These are phyloP conservation scores for Carex sylvatica DNA, from an alignment of 202 grass and related monocot species.

Conservation along the genomic window DNA sequence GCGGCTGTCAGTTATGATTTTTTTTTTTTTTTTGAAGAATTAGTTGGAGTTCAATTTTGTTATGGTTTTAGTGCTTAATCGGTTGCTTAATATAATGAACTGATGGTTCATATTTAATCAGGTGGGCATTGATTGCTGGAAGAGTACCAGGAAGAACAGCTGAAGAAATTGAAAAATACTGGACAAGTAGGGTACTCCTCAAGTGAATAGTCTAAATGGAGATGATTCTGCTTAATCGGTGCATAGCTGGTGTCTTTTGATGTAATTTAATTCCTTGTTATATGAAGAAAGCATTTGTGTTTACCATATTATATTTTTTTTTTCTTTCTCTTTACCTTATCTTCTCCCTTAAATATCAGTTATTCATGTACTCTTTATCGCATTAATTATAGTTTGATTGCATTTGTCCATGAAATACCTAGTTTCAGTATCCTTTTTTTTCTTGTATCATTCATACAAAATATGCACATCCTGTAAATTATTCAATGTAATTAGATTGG, in stretches of 20 bases:
- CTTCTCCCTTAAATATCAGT: background rate
- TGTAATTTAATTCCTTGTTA: background rate
- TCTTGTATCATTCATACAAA: too few relatives aligned
- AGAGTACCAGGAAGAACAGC: slow-evolving; percentile 48
- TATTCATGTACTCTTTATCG: background rate
- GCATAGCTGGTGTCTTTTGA: background rate
- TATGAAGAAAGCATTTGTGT: background rate
- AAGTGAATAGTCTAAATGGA: slow-evolving; percentile 18
- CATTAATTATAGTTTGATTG: too few relatives aligned
- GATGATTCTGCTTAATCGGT: background rate
- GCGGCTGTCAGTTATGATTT: background rate
- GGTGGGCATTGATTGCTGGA: slow-evolving; percentile 48
- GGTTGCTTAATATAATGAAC: background rate
- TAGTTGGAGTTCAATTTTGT: background rate
- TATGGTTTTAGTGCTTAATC: background rate
- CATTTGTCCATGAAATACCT: too few relatives aligned
- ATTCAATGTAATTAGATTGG: too few relatives aligned
- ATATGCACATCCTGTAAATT: too few relatives aligned
- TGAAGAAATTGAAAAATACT: slow-evolving; percentile 49
- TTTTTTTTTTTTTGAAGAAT: background rate
- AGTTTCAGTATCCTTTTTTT: too few relatives aligned
- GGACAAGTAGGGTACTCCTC: slow-evolving; percentile 36
- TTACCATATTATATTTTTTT: background rate
- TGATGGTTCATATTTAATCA: slow-evolving; percentile 5
- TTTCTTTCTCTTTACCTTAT: background rate